These are phyloP conservation scores for Cryptococcus sp. DNA, from an alignment of 1,284 basidiomycete genomes.

Conservation along the genomic window DNA sequence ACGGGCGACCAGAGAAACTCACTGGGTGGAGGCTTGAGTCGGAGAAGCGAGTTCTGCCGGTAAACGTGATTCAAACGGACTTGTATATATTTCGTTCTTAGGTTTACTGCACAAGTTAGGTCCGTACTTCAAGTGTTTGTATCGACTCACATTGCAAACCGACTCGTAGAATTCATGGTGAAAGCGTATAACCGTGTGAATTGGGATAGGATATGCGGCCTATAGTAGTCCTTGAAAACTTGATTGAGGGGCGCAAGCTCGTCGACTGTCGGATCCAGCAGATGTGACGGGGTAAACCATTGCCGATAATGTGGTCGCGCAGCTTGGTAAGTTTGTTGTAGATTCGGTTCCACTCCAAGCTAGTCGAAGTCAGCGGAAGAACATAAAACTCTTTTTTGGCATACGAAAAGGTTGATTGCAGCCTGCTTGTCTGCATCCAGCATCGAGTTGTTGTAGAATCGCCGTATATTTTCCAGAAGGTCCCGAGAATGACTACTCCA, in stretches of 20 bases:
- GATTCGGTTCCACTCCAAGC: conserved; percentile 64
- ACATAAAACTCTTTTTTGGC: not conserved
- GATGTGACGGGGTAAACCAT: conserved; percentile 72
- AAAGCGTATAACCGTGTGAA: conserved; percentile 60
- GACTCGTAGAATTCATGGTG: conserved; percentile 43
- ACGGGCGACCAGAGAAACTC: conserved; percentile 19
- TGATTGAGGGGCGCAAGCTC: conserved; percentile 50
- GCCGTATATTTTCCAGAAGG: conserved; percentile 87
- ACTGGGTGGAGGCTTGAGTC: conserved; percentile 4
- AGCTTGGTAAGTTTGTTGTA: conserved; percentile 11
- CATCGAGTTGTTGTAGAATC: conserved; percentile 94
- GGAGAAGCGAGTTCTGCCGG: conserved; percentile 7
- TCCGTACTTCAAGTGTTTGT: not conserved
- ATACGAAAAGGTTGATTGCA: conserved; percentile 85
- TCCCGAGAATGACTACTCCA: conserved; percentile 98
- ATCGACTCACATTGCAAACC: conserved; percentile 25
- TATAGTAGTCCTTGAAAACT: conserved; percentile 88
- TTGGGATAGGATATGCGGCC: conserved; percentile 56
- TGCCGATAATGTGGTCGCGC: conserved; percentile 64
- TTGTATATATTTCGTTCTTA: conserved; percentile 28
- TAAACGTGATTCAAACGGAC: conserved; percentile 41
- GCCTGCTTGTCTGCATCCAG: conserved; percentile 96
- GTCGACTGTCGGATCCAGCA: conserved; percentile 54
- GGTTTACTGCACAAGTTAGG: conserved; percentile 22
- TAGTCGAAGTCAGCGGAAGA: conserved; percentile 1